These are phyloP conservation scores for Rehmannia glutinosa DNA, from an alignment of 257 asterid species.

Conservation along the genomic window DNA sequence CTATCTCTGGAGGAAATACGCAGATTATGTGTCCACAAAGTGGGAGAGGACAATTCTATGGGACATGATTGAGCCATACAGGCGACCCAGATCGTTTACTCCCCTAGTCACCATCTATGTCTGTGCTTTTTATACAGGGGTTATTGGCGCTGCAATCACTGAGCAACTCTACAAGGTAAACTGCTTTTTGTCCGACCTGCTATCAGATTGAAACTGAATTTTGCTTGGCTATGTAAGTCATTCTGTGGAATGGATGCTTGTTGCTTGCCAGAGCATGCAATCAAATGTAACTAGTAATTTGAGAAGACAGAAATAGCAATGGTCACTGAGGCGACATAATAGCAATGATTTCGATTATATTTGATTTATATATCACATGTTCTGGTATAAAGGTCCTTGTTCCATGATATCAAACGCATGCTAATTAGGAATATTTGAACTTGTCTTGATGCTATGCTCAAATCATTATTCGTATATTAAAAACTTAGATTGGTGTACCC, in stretches of 20 bases:
- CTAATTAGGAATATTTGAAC: neutral
- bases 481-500: neutral
- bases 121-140: slow-evolving; percentile 80
- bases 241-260: neutral
- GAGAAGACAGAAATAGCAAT: too few species aligned
- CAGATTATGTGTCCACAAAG: slow-evolving; percentile 62
- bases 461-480: neutral
- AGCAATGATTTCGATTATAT: too few species aligned
- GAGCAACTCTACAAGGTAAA: slow-evolving; percentile 81
- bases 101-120: slow-evolving; percentile 68
- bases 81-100: slow-evolving; percentile 76
- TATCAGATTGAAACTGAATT: neutral
- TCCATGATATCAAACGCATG: too few species aligned
- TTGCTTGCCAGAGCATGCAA: too few species aligned
- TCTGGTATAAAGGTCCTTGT: too few species aligned
- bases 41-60: slow-evolving; percentile 83
- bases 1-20: slow-evolving; percentile 85
- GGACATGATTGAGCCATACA: slow-evolving; percentile 88
- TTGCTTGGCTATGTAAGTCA: neutral
- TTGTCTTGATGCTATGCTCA: neutral
- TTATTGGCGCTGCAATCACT: slow-evolving; percentile 76
- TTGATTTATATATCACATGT: too few species aligned
- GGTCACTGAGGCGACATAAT: too few species aligned
- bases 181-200: neutral
- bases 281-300: too few species aligned